Base-by-base conservation (phyloP, 305 asterid genomes). In the Fraxinus sp. region DNA sequence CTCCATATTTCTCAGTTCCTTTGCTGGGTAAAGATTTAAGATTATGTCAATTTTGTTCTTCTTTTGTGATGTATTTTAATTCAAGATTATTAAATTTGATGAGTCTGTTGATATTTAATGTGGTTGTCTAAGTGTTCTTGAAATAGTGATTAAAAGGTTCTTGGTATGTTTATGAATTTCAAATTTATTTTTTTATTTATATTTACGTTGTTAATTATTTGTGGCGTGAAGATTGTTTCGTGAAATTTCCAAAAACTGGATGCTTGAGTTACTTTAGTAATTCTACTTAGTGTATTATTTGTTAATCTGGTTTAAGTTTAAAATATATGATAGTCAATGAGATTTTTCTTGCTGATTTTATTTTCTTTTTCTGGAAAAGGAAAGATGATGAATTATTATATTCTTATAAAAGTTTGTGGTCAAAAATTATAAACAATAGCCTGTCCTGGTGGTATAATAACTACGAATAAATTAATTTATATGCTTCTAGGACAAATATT, bases 51-150 rank as follows among this genome's bases (percentile, higher is more conserved):
- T n/a, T n/a, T n/a, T n/a, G n/a, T n/a, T n/a, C n/a, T n/a, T n/a
- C n/a, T n/a, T n/a, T n/a, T n/a, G n/a, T n/a, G n/a, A n/a, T n/a
- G n/a, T n/a, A n/a, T n/a, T n/a, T n/a, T n/a, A n/a, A n/a, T n/a
- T n/a, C n/a, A n/a, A n/a, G n/a, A n/a, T n/a, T n/a, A n/a, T n/a
- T n/a, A 71, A 6, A 26, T 59, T 79, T 73, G 52, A 20, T 37
- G 74, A 59, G 11, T 16, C 36, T 33, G 36, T 33, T 4, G 36
- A 33, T 3, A 3, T 33, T 33, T 33, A 33, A 33, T 33, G 36
- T 33, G 55, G 80, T 74, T 82, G 82, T 71, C 76, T 76, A 32
- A 52, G 68, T 57, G 20, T 10, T 75, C 36, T 75, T 75, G 64
- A 41, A n/a, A 28, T 84, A 66, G 0, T 26, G 16, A 3, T 8